Evolutionary conservation across 768 basidiomycete species (phyloP), one percentile per base, ranked within the genome.

Genomic region (Mycena indigotica): DNA sequence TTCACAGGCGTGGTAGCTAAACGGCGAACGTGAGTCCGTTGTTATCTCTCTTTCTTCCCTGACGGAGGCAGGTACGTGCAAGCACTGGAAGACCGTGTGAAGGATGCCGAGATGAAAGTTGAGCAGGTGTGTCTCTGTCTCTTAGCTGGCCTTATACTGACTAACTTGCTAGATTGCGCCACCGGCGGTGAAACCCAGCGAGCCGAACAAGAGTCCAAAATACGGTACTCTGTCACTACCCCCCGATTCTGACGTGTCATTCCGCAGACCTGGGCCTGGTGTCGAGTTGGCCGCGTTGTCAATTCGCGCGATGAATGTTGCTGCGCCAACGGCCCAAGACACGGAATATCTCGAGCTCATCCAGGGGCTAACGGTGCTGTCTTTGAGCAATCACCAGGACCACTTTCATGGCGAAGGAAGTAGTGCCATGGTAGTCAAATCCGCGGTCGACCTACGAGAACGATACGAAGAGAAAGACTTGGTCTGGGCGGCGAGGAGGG

Each of bases 391-490:
- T 26, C 46, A 28, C 21, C 52, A 5, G 4, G 15, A 59, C 16
- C 38, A 49, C 8, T 59, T 59, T 21, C 58, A 59, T 5, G 48
- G 53, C 2, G 40, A 59, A 28, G 40, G 46, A 12, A 50, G 46
- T 17, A 30, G 48, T 3, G 48, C 48, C 3, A 54, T 59, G 48
- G 28, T 59, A 1, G 53, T 55, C 12, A 54, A 59, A 25, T 23
- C 48, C 3, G 58, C 49, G 0, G 53, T 59, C 13, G 23, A 25
- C 5, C 30, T 59, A 15, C 35, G 58, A 4, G 48, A 59, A 21
- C 50, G 40, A 2, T 54, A 50, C 8, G 52, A 54, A 40, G 30
- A 44, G 24, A 54, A 44, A 29, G 24, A 50, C 2, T 19, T 59
- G 8, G 26, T 30, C 0, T 59, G 58, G 53, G 19, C 46, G 2